Conservation (phyloP, 805 yeast genomes). For the Candida argentea region DNA sequence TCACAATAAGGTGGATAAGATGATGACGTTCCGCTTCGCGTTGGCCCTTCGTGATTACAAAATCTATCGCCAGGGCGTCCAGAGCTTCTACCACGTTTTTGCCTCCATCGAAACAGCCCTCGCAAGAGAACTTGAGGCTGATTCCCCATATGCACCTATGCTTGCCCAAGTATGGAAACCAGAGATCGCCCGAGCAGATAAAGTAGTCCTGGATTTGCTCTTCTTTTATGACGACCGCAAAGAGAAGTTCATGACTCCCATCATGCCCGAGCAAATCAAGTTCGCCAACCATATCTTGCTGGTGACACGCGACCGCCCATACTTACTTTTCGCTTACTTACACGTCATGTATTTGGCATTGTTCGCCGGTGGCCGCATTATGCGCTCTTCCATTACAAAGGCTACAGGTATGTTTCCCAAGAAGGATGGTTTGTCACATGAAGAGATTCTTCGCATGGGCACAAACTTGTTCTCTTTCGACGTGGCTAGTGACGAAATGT, state of each 20-base stretch:
- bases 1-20: conserved; percentile 62
- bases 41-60: conserved; percentile 66
- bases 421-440: conserved; percentile 53
- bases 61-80: conserved; percentile 74
- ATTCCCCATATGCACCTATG: conserved; percentile 34
- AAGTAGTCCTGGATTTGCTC: conserved; percentile 50
- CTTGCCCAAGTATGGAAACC: conserved; percentile 58
- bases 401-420: conserved; percentile 71
- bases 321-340: conserved; percentile 65
- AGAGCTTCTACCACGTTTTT: conserved; percentile 62
- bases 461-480: conserved; percentile 67
- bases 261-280: conserved; percentile 50
- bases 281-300: conserved; percentile 51
- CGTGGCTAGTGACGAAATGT: conserved; percentile 53
- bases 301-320: conserved; percentile 52
- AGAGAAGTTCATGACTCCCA: conserved; percentile 47
- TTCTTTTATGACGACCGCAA: conserved; percentile 52
- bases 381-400: conserved; percentile 55
- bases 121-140: conserved; percentile 32
- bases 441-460: conserved; percentile 51
- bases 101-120: conserved; percentile 49
- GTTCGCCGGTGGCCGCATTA: conserved; percentile 76
- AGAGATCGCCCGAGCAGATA: conserved; percentile 51
- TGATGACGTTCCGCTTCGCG: conserved; percentile 61
- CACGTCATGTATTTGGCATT: conserved; percentile 80